Percentiles rank a stretch among this genome's conserved stretches.
These are phyloP conservation scores for Fomitopsis schrenkii DNA, from an alignment of 1,284 basidiomycete genomes.

Conservation along the genomic window DNA sequence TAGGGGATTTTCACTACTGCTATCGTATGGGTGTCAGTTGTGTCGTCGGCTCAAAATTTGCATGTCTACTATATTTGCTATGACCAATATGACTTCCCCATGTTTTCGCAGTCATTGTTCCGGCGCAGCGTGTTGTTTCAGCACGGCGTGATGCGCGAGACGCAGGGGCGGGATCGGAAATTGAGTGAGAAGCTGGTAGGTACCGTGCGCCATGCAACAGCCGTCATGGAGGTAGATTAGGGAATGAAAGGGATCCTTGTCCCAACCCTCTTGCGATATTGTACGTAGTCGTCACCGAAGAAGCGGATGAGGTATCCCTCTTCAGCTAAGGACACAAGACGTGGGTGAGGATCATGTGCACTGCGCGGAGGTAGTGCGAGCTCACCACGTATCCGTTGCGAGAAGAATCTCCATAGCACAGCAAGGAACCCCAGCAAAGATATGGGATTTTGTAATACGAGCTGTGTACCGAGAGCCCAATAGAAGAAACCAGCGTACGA, in stretches of 20 bases:
- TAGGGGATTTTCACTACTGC: constrained; percentile 15
- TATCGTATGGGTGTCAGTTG: constrained; percentile 16
- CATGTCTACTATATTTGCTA: constrained; percentile 16
- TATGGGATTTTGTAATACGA: constrained; percentile 87
- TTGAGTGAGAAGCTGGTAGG: background rate
- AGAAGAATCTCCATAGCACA: constrained; percentile 87
- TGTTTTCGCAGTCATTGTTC: constrained; percentile 14
- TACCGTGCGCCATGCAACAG: background rate
- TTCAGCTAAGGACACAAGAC: constrained; percentile 51
- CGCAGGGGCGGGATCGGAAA: too few species aligned
- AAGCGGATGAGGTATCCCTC: constrained; percentile 72
- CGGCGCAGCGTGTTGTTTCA: constrained; percentile 4
- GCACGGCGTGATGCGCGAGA: too few species aligned
- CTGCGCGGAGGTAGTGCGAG: constrained; percentile 10
- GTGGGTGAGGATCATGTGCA: background rate
- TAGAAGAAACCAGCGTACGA: constrained; percentile 98
- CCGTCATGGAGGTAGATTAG: constrained; percentile 22
- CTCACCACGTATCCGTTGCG: constrained; percentile 74
- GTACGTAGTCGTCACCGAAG: constrained; percentile 77
- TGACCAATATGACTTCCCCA: constrained; percentile 13
- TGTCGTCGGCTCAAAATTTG: constrained; percentile 16
- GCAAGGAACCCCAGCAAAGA: constrained; percentile 61
- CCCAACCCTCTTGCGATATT: constrained; percentile 66
- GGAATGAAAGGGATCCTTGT: constrained; percentile 73
- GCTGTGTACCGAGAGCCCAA: constrained; percentile 94